phyloP scores from a whole-genome alignment of 768 basidiomycete genomes.

The Kwoniella shandongensis region DNA sequence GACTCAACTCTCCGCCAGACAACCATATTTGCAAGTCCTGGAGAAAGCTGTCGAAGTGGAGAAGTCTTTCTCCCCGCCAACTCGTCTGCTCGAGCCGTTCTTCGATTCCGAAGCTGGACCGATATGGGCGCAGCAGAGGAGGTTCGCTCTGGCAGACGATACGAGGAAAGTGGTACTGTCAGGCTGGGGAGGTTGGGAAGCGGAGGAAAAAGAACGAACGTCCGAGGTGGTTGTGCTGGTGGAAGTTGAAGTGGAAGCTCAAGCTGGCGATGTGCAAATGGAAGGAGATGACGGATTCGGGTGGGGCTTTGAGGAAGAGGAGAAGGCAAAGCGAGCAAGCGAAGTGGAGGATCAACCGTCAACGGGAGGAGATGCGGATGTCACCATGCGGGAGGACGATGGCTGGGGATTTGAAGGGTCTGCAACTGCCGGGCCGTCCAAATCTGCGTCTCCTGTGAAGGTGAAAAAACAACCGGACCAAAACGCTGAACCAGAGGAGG shows the following conservation, averaged over 20 bases:
- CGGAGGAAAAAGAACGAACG: slow-evolving; percentile 21
- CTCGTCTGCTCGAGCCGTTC: slow-evolving; percentile 67
- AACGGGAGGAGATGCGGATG: slow-evolving; percentile 20
- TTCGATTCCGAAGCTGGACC: slow-evolving; percentile 61
- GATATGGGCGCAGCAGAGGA: slow-evolving; percentile 77
- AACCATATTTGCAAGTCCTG: slow-evolving; percentile 64
- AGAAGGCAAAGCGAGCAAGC: neutral
- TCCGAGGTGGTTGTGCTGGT: slow-evolving; percentile 32
- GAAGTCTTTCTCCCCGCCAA: slow-evolving; percentile 59
- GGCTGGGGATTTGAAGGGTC: slow-evolving; percentile 59
- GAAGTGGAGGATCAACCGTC: neutral
- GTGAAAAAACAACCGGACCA: neutral
- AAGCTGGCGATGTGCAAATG: slow-evolving; percentile 15
- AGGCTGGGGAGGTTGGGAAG: slow-evolving; percentile 46
- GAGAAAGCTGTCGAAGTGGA: slow-evolving; percentile 69
- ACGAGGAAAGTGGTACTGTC: slow-evolving; percentile 61
- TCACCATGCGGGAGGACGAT: slow-evolving; percentile 43
- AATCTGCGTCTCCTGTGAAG: slow-evolving; percentile 9
- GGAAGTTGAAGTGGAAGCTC: slow-evolving; percentile 42
- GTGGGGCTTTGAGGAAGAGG: slow-evolving; percentile 29
- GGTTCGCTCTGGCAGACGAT: slow-evolving; percentile 66
- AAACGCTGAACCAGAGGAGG: slow-evolving; percentile 27
- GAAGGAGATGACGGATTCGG: slow-evolving; percentile 46
- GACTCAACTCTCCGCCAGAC: slow-evolving; percentile 62
- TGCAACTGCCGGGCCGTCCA: slow-evolving; percentile 10